Evolutionary conservation across 176 grass and related monocot species (phyloP).

Genomic region (Aegilops sharonensis): DNA sequence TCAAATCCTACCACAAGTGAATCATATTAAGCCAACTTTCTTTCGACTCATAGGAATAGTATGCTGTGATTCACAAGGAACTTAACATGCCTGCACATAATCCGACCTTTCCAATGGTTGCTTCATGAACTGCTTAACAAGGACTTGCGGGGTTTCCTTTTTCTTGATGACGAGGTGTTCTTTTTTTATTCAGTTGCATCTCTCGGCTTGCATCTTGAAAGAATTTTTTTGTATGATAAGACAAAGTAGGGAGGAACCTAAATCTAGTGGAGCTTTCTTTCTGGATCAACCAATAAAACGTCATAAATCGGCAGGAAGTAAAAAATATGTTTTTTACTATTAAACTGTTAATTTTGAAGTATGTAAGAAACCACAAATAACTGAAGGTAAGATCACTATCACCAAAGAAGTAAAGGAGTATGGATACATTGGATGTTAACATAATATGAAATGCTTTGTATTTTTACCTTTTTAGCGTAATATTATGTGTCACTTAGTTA

Average conservation of each 20-base stretch:
- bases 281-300: neutral
- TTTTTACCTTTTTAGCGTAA: neutral
- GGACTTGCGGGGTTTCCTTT: neutral
- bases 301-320: neutral
- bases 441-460: neutral
- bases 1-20: neutral
- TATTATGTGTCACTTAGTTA: neutral
- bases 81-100: neutral
- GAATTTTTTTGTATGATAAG: neutral
- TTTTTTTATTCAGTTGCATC: neutral
- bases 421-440: neutral
- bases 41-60: slow-evolving; percentile 8
- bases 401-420: neutral
- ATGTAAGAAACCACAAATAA: neutral
- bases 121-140: neutral
- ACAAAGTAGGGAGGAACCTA: neutral
- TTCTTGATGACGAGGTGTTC: slow-evolving; percentile 1
- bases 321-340: neutral
- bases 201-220: neutral
- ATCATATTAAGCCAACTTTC: neutral
- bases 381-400: neutral
- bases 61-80: neutral
- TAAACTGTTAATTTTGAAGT: neutral
- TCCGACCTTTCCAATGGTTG: neutral
- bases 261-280: neutral